Evolutionary conservation across 1,284 basidiomycete species (phyloP).

Genomic region (Athelia sp.): DNA sequence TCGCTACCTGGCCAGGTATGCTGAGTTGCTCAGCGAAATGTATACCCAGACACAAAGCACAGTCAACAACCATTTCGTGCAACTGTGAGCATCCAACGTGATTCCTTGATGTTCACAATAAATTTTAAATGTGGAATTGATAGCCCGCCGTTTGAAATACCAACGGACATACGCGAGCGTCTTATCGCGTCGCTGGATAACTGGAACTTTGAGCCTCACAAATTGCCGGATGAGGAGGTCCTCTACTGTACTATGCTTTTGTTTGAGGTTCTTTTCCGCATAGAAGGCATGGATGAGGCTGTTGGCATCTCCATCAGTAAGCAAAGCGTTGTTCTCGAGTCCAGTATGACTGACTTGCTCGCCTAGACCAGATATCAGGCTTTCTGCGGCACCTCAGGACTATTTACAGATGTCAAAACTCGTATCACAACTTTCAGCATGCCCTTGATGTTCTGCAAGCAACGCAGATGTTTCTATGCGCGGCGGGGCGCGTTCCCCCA

Average conservation of each 20-base stretch:
- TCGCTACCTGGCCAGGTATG: slow-evolving; percentile 33
- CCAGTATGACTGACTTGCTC: slow-evolving; percentile 13
- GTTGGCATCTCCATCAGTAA: slow-evolving; percentile 63
- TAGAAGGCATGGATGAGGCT: slow-evolving; percentile 69
- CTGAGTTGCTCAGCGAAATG: slow-evolving; percentile 80
- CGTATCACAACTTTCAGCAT: slow-evolving; percentile 95
- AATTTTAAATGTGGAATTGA: too few relatives aligned
- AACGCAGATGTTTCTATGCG: slow-evolving; percentile 76
- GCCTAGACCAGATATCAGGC: slow-evolving; percentile 60
- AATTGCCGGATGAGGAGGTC: slow-evolving; percentile 73
- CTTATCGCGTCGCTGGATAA: slow-evolving; percentile 65
- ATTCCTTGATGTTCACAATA: too few relatives aligned
- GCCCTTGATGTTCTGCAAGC: slow-evolving; percentile 94
- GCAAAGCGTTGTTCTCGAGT: slow-evolving; percentile 26
- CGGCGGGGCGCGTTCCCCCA: slow-evolving; percentile 76
- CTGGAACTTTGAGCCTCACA: slow-evolving; percentile 88
- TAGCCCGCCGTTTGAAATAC: slow-evolving; percentile 27
- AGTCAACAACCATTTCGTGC: slow-evolving; percentile 54
- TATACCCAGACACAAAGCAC: slow-evolving; percentile 71
- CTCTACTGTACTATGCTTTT: slow-evolving; percentile 77
- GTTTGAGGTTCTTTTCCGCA: slow-evolving; percentile 67
- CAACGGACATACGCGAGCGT: slow-evolving; percentile 36
- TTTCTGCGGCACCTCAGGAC: slow-evolving; percentile 80
- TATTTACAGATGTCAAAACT: slow-evolving; percentile 85
- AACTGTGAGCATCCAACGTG: too few relatives aligned